Percentiles rank a stretch among this genome's conserved stretches.
These are phyloP conservation scores for Annulohypoxylon maeteangense DNA, from an alignment of 495 filamentous ascomycete genomes.

Conservation along the genomic window DNA sequence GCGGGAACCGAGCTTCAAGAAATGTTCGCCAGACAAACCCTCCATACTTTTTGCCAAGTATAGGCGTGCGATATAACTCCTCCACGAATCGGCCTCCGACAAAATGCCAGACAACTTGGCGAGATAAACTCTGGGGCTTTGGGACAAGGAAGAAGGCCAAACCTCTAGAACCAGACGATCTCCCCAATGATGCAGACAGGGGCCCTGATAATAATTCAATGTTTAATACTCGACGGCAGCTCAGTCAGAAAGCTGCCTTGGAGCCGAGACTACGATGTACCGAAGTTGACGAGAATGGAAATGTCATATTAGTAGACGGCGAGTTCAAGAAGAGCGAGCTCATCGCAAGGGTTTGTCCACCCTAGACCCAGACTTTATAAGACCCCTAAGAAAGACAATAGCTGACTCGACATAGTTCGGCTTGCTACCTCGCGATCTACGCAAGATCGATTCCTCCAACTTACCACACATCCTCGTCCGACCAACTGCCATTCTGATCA, in stretches of 20 bases:
- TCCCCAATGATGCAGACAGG: conserved; percentile 60
- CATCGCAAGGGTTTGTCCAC: conserved; percentile 82
- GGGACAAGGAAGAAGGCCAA: conserved; percentile 47
- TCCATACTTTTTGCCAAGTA: conserved; percentile 24
- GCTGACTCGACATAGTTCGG: conserved; percentile 75
- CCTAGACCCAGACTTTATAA: neutral
- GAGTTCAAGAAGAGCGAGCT: conserved; percentile 98
- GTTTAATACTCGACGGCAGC: conserved; percentile 67
- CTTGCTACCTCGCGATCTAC: conserved; percentile 91
- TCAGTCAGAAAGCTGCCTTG: conserved; percentile 77
- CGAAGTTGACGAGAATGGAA: conserved; percentile 92
- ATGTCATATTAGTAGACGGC: conserved; percentile 92
- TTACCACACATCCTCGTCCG: conserved; percentile 97
- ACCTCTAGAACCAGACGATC: conserved; percentile 61
- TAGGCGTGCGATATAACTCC: conserved; percentile 50
- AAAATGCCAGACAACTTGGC: conserved; percentile 60
- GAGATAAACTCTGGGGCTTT: conserved; percentile 65
- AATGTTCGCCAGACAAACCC: conserved; percentile 20
- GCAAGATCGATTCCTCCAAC: conserved; percentile 97
- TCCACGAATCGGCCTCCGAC: conserved; percentile 51
- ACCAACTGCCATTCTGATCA: conserved; percentile 92
- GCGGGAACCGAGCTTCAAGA: conserved; percentile 10
- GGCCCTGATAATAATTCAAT: conserved; percentile 63
- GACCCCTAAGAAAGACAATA: conserved; percentile 1
- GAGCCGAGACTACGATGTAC: conserved; percentile 90